Base-by-base conservation (phyloP, 73 alveolate genomes). In the Breviolum minutum region DNA sequence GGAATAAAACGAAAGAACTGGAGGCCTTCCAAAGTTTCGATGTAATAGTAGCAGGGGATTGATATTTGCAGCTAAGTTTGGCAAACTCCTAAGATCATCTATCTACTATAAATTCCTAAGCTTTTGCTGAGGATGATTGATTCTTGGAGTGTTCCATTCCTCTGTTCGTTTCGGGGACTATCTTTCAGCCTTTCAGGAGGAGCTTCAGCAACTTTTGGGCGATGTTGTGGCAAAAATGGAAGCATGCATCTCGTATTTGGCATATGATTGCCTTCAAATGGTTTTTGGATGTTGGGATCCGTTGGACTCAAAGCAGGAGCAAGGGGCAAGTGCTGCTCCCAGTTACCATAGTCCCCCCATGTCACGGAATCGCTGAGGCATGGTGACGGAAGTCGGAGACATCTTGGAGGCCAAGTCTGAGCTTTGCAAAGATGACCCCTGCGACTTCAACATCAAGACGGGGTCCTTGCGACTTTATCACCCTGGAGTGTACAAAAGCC, bases 391-490 rank as follows among this genome's bases (percentile, higher is more conserved):
- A 62, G 94, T 86, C 27, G 22, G 63, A 26, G 32, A 86, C 17
- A 86, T 86, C 80, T 63, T 86, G 54, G 2, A 8, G 63, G 77
- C 79, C 8, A 27, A 63, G 19, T 86, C 94, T 2, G 70, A 63
- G 63, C 27, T 86, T 30, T 86, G 94, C 79, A 86, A 86, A 86
- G 94, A 86, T 63, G 94, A 79, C 7, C 64, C 27, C 2, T 86
- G 29, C 30, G 80, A 86, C 94, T 86, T 86, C 94, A 86, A 86
- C 94, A 86, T 86, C 27, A 17, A 16, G 30, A 86, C 80, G 14
- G 94, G 30, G 14, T 63, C 94, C 61, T 26, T 86, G 94, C 94
- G 94, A 12, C 79, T 86, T 24, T 86, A 86, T 63, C 12, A 19
- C 30, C 8, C 11, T 5, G 30, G 30, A 3, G 30, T 7, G 16